Conservation (phyloP, 352 stramenopile species). For the Thraustochytrium striatum region DNA sequence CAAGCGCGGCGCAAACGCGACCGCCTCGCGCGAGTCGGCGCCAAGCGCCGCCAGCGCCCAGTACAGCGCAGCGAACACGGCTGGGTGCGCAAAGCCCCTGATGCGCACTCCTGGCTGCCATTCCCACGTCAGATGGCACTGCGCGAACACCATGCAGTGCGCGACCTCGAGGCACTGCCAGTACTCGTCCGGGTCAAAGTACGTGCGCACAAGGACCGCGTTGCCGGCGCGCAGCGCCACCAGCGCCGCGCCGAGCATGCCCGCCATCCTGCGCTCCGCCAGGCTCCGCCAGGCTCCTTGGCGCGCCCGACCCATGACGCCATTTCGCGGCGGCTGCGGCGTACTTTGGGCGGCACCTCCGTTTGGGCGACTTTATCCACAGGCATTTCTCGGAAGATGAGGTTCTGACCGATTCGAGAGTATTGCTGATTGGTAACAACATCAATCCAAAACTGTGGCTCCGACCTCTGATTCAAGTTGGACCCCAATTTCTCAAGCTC, state of each 20-base stretch:
- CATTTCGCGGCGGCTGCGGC: neutral
- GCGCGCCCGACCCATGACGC: neutral
- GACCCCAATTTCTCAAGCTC: no score
- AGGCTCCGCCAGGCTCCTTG: neutral
- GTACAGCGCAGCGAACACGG: conserved; percentile 71
- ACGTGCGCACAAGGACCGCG: conserved; percentile 64
- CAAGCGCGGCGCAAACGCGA: conserved; percentile 70
- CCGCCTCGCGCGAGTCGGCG: conserved; percentile 70
- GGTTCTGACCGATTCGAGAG: conserved; percentile 31
- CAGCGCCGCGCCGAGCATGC: neutral
- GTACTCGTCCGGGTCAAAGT: conserved; percentile 79
- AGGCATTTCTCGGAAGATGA: conserved; percentile 25
- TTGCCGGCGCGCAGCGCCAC: neutral
- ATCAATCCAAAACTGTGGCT: no score
- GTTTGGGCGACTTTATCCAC: neutral
- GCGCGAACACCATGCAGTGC: conserved; percentile 74
- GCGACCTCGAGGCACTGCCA: conserved; percentile 79
- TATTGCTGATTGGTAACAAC: conserved; percentile 45
- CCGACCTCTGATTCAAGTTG: no score
- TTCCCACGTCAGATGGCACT: conserved; percentile 77
- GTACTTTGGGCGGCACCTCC: neutral
- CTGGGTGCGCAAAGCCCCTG: conserved; percentile 70
- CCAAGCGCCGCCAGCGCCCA: conserved; percentile 65
- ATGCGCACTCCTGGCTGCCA: conserved; percentile 68
- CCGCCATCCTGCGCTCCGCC: neutral